These are phyloP conservation scores for Cryptococcus hybrid DNA, from an alignment of 1,284 basidiomycete species.

Conservation along the genomic window DNA sequence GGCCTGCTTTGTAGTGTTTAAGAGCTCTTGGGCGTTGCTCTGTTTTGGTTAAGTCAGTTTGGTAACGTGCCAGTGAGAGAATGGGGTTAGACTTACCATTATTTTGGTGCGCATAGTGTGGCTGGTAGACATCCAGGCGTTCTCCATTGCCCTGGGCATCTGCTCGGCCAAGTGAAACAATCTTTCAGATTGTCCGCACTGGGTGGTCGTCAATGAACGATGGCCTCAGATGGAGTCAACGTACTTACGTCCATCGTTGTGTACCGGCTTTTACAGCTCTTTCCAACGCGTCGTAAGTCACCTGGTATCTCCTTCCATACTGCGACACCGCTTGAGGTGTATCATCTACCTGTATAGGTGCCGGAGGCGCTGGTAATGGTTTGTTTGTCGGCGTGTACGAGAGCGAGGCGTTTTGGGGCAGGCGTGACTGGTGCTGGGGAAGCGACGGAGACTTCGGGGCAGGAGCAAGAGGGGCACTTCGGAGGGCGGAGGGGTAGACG, in stretches of 20 bases:
- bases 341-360: constrained; percentile 2
- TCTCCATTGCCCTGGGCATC: constrained; percentile 25
- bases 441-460: constrained; percentile 1
- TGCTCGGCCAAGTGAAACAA: constrained; percentile 33
- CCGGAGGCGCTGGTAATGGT: constrained; percentile 13
- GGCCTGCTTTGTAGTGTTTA: constrained; percentile 37
- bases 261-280: constrained; percentile 40
- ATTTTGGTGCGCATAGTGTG: constrained; percentile 29
- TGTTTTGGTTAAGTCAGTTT: not conserved
- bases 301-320: constrained; percentile 42
- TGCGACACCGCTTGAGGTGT: constrained; percentile 5
- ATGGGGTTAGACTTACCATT: constrained; percentile 21
- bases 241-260: constrained; percentile 45
- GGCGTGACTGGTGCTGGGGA: constrained; percentile 7
- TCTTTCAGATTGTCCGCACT: constrained; percentile 35
- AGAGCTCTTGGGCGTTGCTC: not conserved
- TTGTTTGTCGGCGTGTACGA: constrained; percentile 8
- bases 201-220: not conserved
- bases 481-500: not conserved
- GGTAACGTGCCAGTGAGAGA: not conserved
- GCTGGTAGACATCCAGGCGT: constrained; percentile 26
- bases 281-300: constrained; percentile 39
- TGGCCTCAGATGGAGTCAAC: not conserved
- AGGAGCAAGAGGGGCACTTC: not conserved
- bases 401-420: constrained; percentile 15